These are phyloP conservation scores for Paecilomyces sp. DNA, from an alignment of 2,329 filamentous ascomycete genomes.

Conservation along the genomic window DNA sequence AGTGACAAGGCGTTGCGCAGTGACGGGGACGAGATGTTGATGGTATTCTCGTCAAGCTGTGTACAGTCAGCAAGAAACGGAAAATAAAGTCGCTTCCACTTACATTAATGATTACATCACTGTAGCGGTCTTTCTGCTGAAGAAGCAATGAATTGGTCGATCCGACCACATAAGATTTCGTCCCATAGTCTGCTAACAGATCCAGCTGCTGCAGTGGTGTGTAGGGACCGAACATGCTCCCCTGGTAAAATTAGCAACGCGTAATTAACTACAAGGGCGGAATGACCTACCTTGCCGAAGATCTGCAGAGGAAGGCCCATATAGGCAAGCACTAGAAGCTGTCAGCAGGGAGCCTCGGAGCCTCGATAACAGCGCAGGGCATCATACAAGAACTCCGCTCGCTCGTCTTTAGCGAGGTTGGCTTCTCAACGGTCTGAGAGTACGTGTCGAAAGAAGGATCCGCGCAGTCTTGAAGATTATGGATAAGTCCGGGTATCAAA, in stretches of 20 bases:
- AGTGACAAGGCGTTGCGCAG: slow-evolving; percentile 69
- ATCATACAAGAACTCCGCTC: slow-evolving; percentile 68
- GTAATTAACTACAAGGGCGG: slow-evolving; percentile 50
- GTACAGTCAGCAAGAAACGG: neutral
- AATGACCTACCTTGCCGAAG: slow-evolving; percentile 66
- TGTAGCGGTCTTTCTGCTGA: slow-evolving; percentile 92
- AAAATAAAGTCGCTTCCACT: slow-evolving; percentile 8
- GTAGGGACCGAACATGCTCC: slow-evolving; percentile 91
- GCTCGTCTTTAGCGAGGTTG: slow-evolving; percentile 82
- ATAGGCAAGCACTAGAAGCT: slow-evolving; percentile 63
- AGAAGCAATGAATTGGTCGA: slow-evolving; percentile 92
- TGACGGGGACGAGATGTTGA: slow-evolving; percentile 75
- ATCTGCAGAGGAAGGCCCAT: slow-evolving; percentile 94
- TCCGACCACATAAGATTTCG: slow-evolving; percentile 94
- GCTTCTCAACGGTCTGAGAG: slow-evolving; percentile 64
- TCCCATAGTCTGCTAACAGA: slow-evolving; percentile 83
- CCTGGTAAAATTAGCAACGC: slow-evolving; percentile 55
- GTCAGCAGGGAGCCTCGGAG: slow-evolving; percentile 12
- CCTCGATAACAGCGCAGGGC: neutral
- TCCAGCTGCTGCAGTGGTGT: slow-evolving; percentile 95
- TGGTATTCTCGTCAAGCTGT: slow-evolving; percentile 72
- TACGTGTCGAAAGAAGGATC: slow-evolving; percentile 87
- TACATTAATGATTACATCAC: slow-evolving; percentile 86
- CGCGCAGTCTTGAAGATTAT: slow-evolving; percentile 88
- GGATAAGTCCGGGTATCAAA: slow-evolving; percentile 84